Evolutionary conservation across 2,329 filamentous ascomycete species (phyloP).

Genomic region (Aspergillus glaucus): DNA sequence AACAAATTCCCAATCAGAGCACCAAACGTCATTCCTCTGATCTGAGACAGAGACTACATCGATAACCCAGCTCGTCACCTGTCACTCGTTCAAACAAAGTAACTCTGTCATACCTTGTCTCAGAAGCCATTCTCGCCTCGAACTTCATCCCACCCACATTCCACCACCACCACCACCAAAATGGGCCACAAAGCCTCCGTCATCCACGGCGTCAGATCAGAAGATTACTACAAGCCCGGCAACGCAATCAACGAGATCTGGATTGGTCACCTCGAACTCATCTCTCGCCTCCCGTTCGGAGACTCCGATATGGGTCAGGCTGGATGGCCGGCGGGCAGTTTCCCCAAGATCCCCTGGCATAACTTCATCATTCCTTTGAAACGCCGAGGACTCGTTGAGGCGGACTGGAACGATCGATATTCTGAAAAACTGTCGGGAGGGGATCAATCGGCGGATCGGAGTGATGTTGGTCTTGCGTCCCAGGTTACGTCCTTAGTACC

Average conservation of each 20-base stretch:
- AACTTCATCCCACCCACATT: neutral
- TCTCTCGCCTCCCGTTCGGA: constrained; percentile 34
- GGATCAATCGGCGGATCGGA: neutral
- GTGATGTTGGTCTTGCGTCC: neutral
- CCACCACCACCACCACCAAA: neutral
- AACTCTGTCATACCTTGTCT: too few species aligned
- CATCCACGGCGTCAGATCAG: constrained; percentile 28
- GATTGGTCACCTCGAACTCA: constrained; percentile 30
- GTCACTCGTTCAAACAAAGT: neutral
- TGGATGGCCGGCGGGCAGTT: constrained; percentile 25
- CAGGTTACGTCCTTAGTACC: neutral
- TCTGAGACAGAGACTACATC: neutral
- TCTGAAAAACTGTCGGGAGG: too few species aligned
- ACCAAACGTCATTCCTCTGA: too few species aligned
- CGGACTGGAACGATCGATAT: neutral
- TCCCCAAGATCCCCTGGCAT: constrained; percentile 35
- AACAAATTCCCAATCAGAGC: neutral
- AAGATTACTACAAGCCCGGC: constrained; percentile 28
- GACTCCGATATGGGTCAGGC: constrained; percentile 34
- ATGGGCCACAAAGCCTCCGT: constrained; percentile 34
- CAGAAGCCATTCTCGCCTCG: constrained; percentile 1
- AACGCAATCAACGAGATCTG: constrained; percentile 36
- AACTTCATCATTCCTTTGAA: constrained; percentile 34
- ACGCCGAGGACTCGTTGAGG: constrained; percentile 4
- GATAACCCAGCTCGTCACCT: neutral